Percentiles rank a stretch among this genome's conserved stretches.
Evolutionary conservation across 73 alveolate genomes (phyloP).

Genomic region (Durusdinium trenchii): DNA sequence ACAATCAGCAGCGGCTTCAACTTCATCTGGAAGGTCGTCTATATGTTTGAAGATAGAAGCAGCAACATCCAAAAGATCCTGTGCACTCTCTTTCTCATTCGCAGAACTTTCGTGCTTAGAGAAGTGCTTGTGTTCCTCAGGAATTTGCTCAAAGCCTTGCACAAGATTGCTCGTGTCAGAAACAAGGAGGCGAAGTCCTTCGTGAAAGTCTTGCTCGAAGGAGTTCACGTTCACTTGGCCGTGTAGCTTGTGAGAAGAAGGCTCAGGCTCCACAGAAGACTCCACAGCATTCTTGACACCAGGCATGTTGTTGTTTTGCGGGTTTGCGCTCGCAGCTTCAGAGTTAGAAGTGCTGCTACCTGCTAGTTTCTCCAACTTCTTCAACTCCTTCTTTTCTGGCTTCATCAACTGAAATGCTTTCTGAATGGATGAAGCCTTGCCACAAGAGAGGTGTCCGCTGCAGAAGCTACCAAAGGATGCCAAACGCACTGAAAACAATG

Average conservation of each 20-base stretch:
- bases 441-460: not conserved
- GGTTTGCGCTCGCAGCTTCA: not conserved
- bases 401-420: not conserved
- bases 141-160: not conserved
- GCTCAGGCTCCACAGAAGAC: too few relatives aligned
- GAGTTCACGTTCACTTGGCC: not conserved
- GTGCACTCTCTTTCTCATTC: not conserved
- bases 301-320: not conserved
- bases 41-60: not conserved
- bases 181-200: not conserved
- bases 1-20: not conserved
- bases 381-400: too few relatives aligned
- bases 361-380: too few relatives aligned
- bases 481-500: not conserved
- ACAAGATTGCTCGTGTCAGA: not conserved
- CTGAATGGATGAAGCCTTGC: not conserved
- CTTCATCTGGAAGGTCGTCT: not conserved
- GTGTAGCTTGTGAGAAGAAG: not conserved
- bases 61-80: not conserved
- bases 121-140: not conserved
- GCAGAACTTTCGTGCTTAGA: not conserved
- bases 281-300: not conserved
- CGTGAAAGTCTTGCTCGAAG: not conserved
- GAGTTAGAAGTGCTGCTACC: too few relatives aligned
- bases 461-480: not conserved